Conservation (phyloP, 352 stramenopile species). For the Globisporangium acanthophoron region DNA sequence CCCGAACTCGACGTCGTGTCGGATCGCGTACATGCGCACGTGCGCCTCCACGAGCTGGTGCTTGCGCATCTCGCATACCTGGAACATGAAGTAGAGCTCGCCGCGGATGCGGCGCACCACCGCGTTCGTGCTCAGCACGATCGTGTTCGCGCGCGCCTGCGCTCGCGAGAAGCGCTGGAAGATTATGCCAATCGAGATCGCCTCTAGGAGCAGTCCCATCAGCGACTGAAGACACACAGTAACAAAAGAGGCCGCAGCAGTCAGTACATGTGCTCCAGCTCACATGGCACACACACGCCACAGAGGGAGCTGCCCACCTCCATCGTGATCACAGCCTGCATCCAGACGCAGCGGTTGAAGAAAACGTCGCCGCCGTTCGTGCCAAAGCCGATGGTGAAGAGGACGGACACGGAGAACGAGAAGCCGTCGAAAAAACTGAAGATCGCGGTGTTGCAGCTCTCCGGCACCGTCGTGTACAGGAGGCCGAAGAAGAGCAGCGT, state of each 20-base stretch:
- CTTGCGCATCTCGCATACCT: slow-evolving; percentile 88
- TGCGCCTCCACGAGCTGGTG: slow-evolving; percentile 94
- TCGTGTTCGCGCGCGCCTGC: slow-evolving; percentile 88
- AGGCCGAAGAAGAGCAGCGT: slow-evolving; percentile 61
- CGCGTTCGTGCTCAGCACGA: slow-evolving; percentile 92
- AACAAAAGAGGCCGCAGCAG: not conserved
- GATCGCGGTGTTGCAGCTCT: slow-evolving; percentile 65
- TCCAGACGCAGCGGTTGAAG: slow-evolving; percentile 90
- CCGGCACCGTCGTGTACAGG: slow-evolving; percentile 69
- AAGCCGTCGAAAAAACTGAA: slow-evolving; percentile 67
- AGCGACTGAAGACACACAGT: slow-evolving; percentile 68
- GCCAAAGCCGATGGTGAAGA: slow-evolving; percentile 81
- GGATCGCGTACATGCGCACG: slow-evolving; percentile 93
- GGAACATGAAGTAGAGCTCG: slow-evolving; percentile 93
- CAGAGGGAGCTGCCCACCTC: slow-evolving; percentile 9
- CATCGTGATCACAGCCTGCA: slow-evolving; percentile 90
- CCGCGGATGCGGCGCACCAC: slow-evolving; percentile 86
- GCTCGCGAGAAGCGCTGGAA: slow-evolving; percentile 92
- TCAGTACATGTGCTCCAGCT: not conserved
- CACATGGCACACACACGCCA: not conserved
- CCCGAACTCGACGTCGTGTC: slow-evolving; percentile 55
- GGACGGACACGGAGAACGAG: slow-evolving; percentile 74
- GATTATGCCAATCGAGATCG: slow-evolving; percentile 92
- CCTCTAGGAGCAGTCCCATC: slow-evolving; percentile 88
- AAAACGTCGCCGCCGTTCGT: slow-evolving; percentile 76